These are phyloP conservation scores for Pleurotus platypus DNA, from an alignment of 768 basidiomycete genomes.

Conservation along the genomic window DNA sequence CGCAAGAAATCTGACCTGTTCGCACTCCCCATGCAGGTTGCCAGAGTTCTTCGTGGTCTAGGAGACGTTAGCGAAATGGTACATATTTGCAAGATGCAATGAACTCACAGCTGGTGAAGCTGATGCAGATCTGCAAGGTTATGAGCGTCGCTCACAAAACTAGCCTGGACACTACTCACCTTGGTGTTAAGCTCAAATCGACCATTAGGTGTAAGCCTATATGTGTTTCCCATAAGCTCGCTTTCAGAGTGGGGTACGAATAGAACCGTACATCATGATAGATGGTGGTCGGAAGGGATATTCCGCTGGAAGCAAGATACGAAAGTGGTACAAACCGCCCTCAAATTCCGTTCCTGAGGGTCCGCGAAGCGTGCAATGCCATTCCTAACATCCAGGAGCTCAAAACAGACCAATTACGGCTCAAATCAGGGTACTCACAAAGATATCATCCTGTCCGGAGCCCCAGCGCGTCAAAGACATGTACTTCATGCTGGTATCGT, in stretches of 20 bases:
- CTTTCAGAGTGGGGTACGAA: not conserved
- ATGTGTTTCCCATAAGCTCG: not conserved
- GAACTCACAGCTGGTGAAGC: constrained; percentile 81
- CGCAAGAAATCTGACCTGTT: constrained; percentile 54
- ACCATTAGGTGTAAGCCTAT: constrained; percentile 86
- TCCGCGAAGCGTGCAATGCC: constrained; percentile 97
- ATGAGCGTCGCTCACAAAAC: not conserved
- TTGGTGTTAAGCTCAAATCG: constrained; percentile 95
- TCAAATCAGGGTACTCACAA: constrained; percentile 47
- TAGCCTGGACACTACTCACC: constrained; percentile 39
- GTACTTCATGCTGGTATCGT: not conserved
- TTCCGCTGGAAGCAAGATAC: constrained; percentile 85
- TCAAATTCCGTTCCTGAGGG: constrained; percentile 87
- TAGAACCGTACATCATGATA: constrained; percentile 60
- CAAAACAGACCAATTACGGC: constrained; percentile 8
- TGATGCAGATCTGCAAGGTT: constrained; percentile 80
- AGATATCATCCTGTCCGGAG: constrained; percentile 72
- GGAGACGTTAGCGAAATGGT: not conserved
- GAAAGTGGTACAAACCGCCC: constrained; percentile 94
- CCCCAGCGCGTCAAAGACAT: constrained; percentile 1
- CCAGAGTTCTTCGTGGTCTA: constrained; percentile 96
- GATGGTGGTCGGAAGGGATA: constrained; percentile 97
- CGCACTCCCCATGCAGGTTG: constrained; percentile 98
- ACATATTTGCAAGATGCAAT: not conserved
- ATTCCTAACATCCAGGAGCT: constrained; percentile 45